Evolutionary conservation across 2,329 filamentous ascomycete genomes (phyloP), one percentile per base, ranked within the genome.

Genomic region (Clathrospora elynae): DNA sequence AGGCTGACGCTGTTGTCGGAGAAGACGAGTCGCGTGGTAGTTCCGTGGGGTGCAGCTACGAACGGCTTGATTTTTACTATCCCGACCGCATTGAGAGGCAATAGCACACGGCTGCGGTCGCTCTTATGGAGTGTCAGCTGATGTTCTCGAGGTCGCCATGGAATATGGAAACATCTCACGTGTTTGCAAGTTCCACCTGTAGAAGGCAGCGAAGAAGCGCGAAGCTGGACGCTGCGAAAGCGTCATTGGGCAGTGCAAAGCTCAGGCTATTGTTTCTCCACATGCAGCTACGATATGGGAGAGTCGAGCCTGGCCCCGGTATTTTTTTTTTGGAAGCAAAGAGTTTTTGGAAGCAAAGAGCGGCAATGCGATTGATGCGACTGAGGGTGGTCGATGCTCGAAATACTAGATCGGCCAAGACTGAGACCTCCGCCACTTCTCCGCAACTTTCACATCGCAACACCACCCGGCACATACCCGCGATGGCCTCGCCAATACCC

Each of bases 141-240:
- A n/a, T 4, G 17, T 20, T 8, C 29, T 28, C 11, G 10, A 19
- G 12, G 19, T 6, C 10, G 18, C n/a, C n/a, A n/a, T 11, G 24
- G 13, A 8, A 24, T 24, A 9, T 13, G n/a, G n/a, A n/a, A n/a
- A n/a, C n/a, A 14, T 32, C 67, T 53, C 43, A 70, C 64, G 54
- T 19, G 56, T 53, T 31, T 55, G 50, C 24, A 55, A 40, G 41
- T 51, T 71, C 73, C 72, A 77, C 55, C 61, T 62, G 57, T 74
- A 75, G 53, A 76, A 76, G 36, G 67, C 66, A 9, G 62, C 60
- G 56, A 73, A 75, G 61, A 77, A 76, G 55, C 68, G 70, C 26
- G 49, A 43, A 11, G 57, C 46, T 7, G 53, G 43, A 32, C 56
- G 57, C 49, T 53, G 55, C 23, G 51, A 39, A 28, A 55, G 49